phyloP scores from a whole-genome alignment of 306 rosid genomes.

The Vachellia pachyceras region DNA sequence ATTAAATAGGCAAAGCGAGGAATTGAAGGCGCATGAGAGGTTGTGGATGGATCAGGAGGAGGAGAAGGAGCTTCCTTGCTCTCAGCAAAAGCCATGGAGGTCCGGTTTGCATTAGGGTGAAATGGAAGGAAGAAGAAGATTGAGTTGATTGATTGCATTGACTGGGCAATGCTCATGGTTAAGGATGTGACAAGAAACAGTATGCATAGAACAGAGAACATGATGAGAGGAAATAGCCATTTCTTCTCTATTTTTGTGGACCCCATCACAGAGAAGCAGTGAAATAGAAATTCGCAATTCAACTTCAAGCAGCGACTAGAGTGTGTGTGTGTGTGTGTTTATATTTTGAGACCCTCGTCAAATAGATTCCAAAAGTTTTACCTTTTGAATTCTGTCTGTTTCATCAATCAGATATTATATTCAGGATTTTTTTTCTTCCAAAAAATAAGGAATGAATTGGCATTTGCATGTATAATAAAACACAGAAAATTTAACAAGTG shows the following conservation, averaged over 20 bases:
- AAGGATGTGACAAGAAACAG: constrained; percentile 65
- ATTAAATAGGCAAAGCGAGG: constrained; percentile 84
- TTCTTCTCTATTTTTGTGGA: constrained; percentile 66
- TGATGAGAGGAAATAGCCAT: constrained; percentile 72
- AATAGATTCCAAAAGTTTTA: constrained; percentile 22
- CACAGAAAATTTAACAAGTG: too few species aligned
- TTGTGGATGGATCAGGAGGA: constrained; percentile 50
- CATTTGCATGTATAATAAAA: constrained; percentile 30
- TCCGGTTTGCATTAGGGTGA: constrained; percentile 41
- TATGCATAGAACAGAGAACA: constrained; percentile 61
- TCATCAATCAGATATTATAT: constrained; percentile 43
- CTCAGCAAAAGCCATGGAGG: constrained; percentile 57
- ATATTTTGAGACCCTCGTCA: constrained; percentile 2
- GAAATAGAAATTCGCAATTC: constrained; percentile 1
- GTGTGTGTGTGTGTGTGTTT: not conserved
- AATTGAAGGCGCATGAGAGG: constrained; percentile 43
- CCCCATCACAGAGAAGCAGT: constrained; percentile 48
- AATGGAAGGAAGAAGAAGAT: constrained; percentile 64
- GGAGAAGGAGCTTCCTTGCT: constrained; percentile 40
- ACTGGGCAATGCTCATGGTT: constrained; percentile 66
- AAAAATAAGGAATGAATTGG: constrained; percentile 28
- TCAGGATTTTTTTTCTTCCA: not conserved
- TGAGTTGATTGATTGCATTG: constrained; percentile 59
- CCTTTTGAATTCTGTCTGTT: constrained; percentile 30
- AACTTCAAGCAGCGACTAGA: not conserved